phyloP scores from a whole-genome alignment of 805 yeast genomes.

The Saccharomycopsis malanga region DNA sequence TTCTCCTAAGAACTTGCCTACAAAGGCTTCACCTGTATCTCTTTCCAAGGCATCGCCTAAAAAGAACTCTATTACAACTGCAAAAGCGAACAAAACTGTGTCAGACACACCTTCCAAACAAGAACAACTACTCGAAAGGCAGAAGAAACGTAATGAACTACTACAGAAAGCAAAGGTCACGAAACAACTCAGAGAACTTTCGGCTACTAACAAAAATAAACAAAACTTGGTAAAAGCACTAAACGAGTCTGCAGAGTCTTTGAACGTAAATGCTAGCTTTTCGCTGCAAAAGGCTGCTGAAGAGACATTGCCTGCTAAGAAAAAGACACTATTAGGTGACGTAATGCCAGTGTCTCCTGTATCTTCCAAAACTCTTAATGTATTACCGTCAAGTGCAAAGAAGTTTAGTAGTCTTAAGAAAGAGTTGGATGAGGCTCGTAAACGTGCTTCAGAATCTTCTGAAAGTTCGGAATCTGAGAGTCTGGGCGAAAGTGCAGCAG shows the following conservation, averaged over 20 bases:
- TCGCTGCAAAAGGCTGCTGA: too few species aligned
- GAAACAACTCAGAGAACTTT: constrained; percentile 1
- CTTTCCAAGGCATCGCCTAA: neutral
- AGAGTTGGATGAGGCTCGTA: too few species aligned
- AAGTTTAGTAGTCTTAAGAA: too few species aligned
- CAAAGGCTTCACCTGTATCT: neutral
- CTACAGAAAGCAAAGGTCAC: neutral
- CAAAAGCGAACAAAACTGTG: neutral
- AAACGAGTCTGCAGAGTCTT: neutral
- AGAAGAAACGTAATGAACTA: neutral
- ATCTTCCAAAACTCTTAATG: too few species aligned
- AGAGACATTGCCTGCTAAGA: too few species aligned
- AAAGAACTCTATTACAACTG: too few species aligned
- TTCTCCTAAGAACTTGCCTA: neutral
- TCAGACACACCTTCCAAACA: neutral
- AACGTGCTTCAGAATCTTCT: too few species aligned
- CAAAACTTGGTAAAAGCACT: neutral
- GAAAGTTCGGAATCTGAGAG: too few species aligned
- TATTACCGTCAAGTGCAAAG: too few species aligned
- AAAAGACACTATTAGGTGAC: too few species aligned
- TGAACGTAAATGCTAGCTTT: neutral
- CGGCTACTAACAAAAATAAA: neutral
- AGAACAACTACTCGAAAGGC: neutral
- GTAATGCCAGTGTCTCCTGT: too few species aligned
- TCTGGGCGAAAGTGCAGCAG: too few species aligned